These are phyloP conservation scores for Cucurbitaria berberidis DNA, from an alignment of 2,329 filamentous ascomycete species.

Conservation along the genomic window DNA sequence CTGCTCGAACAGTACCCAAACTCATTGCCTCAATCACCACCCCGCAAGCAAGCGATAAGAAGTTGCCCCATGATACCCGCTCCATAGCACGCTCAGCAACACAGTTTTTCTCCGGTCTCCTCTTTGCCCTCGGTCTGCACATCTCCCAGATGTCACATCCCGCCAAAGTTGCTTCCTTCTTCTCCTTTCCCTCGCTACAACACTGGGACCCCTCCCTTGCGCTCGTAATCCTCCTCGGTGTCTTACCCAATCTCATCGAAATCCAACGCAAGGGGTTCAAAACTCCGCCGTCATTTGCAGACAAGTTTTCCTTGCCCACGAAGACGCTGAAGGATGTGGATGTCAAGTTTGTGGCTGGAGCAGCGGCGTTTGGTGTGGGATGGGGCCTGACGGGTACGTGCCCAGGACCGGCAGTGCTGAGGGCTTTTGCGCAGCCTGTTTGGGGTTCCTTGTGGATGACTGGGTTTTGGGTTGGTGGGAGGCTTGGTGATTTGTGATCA, in stretches of 20 bases:
- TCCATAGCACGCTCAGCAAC: conserved; percentile 44
- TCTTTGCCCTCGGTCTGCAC: conserved; percentile 60
- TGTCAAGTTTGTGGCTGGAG: conserved; percentile 56
- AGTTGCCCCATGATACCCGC: conserved; percentile 7
- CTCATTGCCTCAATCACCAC: conserved; percentile 20
- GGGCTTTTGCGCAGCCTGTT: conserved; percentile 53
- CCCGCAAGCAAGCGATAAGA: conserved; percentile 3
- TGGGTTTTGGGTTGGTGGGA: conserved; percentile 54
- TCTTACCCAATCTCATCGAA: conserved; percentile 53
- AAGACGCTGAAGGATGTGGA: conserved; percentile 56
- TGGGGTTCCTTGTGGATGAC: conserved; percentile 57
- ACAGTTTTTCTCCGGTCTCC: conserved; percentile 55
- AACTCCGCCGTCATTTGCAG: conserved; percentile 51
- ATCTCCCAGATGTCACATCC: conserved; percentile 60
- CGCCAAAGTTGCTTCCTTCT: conserved; percentile 59
- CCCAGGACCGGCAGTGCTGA: conserved; percentile 59
- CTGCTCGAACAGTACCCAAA: conserved; percentile 29
- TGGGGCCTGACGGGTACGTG: conserved; percentile 61
- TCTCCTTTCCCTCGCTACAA: conserved; percentile 51
- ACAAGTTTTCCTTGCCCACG: conserved; percentile 53
- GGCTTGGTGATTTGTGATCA: neutral
- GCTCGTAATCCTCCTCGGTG: conserved; percentile 57
- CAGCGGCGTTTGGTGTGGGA: conserved; percentile 56
- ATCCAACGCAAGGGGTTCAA: conserved; percentile 30
- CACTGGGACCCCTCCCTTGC: conserved; percentile 59